These are phyloP conservation scores for Kodamaea fukazawae DNA, from an alignment of 805 yeast genomes.

Conservation along the genomic window DNA sequence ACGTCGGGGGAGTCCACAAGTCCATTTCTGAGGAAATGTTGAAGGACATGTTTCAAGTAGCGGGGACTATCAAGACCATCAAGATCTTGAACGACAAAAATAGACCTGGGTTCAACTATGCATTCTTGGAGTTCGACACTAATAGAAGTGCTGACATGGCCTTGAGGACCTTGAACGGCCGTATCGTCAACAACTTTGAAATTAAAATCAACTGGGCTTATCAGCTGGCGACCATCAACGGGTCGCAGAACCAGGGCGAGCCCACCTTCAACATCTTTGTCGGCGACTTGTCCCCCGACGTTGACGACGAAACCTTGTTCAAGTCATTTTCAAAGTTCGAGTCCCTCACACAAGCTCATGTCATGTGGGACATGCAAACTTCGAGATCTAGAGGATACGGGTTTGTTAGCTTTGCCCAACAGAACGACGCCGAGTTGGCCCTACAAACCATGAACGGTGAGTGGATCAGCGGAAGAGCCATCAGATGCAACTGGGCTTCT, in stretches of 20 bases:
- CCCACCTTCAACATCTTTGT: conserved; percentile 75
- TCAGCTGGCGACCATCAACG: conserved; percentile 68
- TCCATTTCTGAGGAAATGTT: conserved; percentile 62
- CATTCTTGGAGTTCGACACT: conserved; percentile 71
- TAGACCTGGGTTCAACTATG: conserved; percentile 70
- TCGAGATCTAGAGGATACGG: conserved; percentile 92
- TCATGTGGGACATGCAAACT: conserved; percentile 97
- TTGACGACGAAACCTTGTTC: conserved; percentile 70
- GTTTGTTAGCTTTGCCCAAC: conserved; percentile 70
- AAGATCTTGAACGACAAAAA: conserved; percentile 78
- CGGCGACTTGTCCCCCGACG: conserved; percentile 81
- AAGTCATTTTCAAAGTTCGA: conserved; percentile 55
- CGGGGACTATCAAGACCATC: conserved; percentile 60
- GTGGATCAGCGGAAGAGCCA: conserved; percentile 67
- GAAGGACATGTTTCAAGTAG: conserved; percentile 58
- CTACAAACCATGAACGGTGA: conserved; percentile 72
- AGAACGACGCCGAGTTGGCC: conserved; percentile 71
- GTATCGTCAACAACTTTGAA: conserved; percentile 50
- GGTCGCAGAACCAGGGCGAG: conserved; percentile 32
- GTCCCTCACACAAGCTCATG: conserved; percentile 77
- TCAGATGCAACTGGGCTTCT: conserved; percentile 87
- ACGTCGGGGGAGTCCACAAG: conserved; percentile 73
- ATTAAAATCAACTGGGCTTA: conserved; percentile 79
- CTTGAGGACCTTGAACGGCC: conserved; percentile 57
- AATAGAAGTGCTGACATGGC: conserved; percentile 62